Percentiles rank a stretch among this genome's conserved stretches.
These are phyloP conservation scores for Candida sakaeoensis DNA, from an alignment of 805 yeast genomes.

Conservation along the genomic window DNA sequence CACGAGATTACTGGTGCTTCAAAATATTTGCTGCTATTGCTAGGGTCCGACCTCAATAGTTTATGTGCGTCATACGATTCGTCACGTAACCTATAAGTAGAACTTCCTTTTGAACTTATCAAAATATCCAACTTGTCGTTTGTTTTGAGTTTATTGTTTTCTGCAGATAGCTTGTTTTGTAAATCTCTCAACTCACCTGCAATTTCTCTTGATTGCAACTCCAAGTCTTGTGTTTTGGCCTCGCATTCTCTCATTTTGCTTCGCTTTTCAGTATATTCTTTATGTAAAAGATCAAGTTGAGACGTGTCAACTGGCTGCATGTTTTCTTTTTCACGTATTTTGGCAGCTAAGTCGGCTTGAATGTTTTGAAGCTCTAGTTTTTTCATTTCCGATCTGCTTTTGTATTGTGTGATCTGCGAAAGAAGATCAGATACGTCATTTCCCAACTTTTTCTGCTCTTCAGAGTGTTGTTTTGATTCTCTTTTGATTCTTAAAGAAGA, in stretches of 20 bases:
- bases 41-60: slow-evolving; percentile 36
- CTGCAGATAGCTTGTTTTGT: slow-evolving; percentile 13
- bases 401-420: neutral
- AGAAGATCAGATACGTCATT: neutral
- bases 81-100: slow-evolving; percentile 30
- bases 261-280: slow-evolving; percentile 11
- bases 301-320: slow-evolving; percentile 29
- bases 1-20: slow-evolving; percentile 77
- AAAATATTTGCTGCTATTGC: slow-evolving; percentile 43
- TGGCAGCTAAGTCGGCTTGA: slow-evolving; percentile 6
- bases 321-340: slow-evolving; percentile 16
- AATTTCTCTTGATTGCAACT: neutral
- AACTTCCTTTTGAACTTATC: slow-evolving; percentile 22
- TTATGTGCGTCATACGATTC: slow-evolving; percentile 39
- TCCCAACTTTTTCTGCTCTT: neutral
- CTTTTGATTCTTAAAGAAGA: no score
- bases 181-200: slow-evolving; percentile 9
- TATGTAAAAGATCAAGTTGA: slow-evolving; percentile 17
- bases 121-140: slow-evolving; percentile 52
- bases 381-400: slow-evolving; percentile 9
- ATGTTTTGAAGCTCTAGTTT: slow-evolving; percentile 4
- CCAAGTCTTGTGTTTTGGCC: slow-evolving; percentile 9
- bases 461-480: no score
- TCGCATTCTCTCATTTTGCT: slow-evolving; percentile 16
- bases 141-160: slow-evolving; percentile 26